Base-by-base conservation (phyloP, 352 stramenopile species). In the Pythium biforme region DNA sequence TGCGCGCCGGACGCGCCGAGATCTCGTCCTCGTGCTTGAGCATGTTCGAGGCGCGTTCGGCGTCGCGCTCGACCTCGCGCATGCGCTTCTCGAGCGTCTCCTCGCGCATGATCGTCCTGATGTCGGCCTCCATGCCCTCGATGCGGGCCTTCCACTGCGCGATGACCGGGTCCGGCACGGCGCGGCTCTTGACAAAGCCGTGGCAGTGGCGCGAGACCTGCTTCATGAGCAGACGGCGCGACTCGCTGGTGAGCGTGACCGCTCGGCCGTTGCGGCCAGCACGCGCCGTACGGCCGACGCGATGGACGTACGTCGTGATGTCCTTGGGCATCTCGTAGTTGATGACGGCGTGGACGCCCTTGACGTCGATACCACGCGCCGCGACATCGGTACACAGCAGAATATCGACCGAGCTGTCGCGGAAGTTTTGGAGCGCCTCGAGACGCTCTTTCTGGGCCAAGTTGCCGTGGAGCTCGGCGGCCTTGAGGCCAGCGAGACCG, bases 241-340 rank as follows among this genome's bases (percentile, higher is more conserved):
- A 85, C 68, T 98, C 93, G 33, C 88, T 95, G 61, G 88, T 96
- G 27, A 97, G 83, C 49, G 90, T 97, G 48, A 97, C 88, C 0
- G 89, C 86, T 64, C 83, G 84, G 59, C 86, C 85, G 57, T 96
- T 96, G 66, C 97, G 93, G 17, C 98, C 98, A 20, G 97, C 97
- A 81, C 98, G 93, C 37, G 97, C 98, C 31, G 97, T 99, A 69
- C 98, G 90, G 39, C 98, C 98, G 49, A 99, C 98, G 55, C 98
- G 89, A 79, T 99, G 98, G 22, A 99, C 96, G 72, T 99, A 99
- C 0, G 95, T 99, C 37, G 93, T 97, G 14, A 99, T 86, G 62
- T 99, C 89, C 69, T 97, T 95, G 1, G 98, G 98, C 96, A 99
- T 99, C 73, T 99, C 97, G 79, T 98, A 99, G 81, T 99, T 99